phyloP scores from a whole-genome alignment of 805 yeast species.

The Gaillardinia entomophila region DNA sequence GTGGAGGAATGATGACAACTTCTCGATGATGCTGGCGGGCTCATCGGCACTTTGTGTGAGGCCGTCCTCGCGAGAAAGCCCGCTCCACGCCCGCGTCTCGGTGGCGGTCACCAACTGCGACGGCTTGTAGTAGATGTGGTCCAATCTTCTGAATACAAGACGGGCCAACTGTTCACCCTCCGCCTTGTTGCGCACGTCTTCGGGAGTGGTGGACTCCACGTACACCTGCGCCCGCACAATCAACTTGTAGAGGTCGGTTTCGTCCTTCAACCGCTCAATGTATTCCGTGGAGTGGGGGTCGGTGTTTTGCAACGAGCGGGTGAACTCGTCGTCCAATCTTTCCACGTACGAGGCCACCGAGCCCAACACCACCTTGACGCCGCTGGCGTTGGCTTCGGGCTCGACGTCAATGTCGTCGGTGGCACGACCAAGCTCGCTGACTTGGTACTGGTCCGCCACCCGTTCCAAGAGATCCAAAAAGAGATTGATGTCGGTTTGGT shows the following conservation, averaged over 20 bases:
- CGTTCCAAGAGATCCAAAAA: conserved; percentile 67
- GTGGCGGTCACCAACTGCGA: conserved; percentile 59
- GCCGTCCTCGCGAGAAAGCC: conserved; percentile 25
- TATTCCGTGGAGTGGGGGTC: conserved; percentile 97
- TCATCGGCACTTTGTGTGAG: conserved; percentile 27
- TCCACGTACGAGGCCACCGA: conserved; percentile 83
- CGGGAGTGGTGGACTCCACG: conserved; percentile 59
- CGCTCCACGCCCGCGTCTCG: conserved; percentile 74
- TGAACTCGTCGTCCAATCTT: conserved; percentile 91
- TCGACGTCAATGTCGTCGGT: conserved; percentile 72
- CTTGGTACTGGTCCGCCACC: conserved; percentile 50
- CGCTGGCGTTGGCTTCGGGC: conserved; percentile 50
- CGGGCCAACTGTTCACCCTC: conserved; percentile 62
- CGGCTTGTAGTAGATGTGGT: conserved; percentile 91
- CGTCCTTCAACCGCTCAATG: conserved; percentile 85
- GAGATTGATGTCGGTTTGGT: conserved; percentile 54
- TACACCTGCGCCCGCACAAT: conserved; percentile 83
- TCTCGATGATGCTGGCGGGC: conserved; percentile 50
- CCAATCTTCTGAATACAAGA: conserved; percentile 76
- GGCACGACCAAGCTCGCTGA: conserved; percentile 66
- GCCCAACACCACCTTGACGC: conserved; percentile 73
- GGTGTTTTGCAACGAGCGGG: conserved; percentile 76
- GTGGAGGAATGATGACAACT: conserved; percentile 60
- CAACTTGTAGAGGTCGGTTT: conserved; percentile 65
- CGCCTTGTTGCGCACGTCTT: conserved; percentile 28